phyloP scores from a whole-genome alignment of 495 filamentous ascomycete genomes.

The Gamarada debralockiae region DNA sequence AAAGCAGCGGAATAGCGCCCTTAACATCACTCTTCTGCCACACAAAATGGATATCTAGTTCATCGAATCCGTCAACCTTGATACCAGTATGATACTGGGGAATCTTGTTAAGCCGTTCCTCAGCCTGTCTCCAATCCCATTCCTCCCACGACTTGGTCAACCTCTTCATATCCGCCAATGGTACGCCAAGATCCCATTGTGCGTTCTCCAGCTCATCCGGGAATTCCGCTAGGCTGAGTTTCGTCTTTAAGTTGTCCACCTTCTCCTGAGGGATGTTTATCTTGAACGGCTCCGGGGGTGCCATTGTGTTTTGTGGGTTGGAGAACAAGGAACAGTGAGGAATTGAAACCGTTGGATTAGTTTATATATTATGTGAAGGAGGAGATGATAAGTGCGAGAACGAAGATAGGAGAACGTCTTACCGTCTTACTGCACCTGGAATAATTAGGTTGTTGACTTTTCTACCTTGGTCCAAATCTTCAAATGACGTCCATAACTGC shows the following conservation, averaged over 20 bases:
- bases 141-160: constrained; percentile 41
- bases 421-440: too few relatives aligned
- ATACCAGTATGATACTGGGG: constrained; percentile 54
- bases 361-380: too few relatives aligned
- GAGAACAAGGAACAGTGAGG: too few relatives aligned
- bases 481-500: too few relatives aligned
- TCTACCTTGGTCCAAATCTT: too few relatives aligned
- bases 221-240: constrained; percentile 38
- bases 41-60: constrained; percentile 50
- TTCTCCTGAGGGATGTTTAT: constrained; percentile 40
- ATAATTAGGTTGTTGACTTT: too few relatives aligned
- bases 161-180: constrained; percentile 42
- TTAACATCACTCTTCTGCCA: constrained; percentile 47
- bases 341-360: too few relatives aligned
- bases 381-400: too few relatives aligned
- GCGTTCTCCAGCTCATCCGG: constrained; percentile 43
- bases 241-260: constrained; percentile 35
- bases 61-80: constrained; percentile 40
- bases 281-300: constrained; percentile 26
- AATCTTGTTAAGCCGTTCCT: constrained; percentile 48
- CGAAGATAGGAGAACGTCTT: too few relatives aligned
- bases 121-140: constrained; percentile 50
- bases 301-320: too few relatives aligned
- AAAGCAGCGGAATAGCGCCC: constrained; percentile 54
- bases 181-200: constrained; percentile 46